Base-by-base conservation (phyloP, 352 stramenopile genomes). In the Pythium diclinum region DNA sequence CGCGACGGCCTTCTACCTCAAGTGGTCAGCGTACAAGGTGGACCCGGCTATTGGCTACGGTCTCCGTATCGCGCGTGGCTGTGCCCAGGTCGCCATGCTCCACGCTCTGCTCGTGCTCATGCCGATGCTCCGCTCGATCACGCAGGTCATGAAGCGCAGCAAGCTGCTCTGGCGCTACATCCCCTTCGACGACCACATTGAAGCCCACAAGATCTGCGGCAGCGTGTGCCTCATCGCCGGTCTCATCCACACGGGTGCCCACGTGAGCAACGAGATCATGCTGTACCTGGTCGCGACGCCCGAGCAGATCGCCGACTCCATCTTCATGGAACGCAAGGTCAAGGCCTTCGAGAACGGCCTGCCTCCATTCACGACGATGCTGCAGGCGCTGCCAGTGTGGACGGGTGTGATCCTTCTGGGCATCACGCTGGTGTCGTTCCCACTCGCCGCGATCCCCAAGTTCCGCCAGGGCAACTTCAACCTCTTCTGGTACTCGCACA, bases 401-500 rank as follows among this genome's bases (percentile, higher is more conserved):
- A 92, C 85, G 0, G 83, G 83, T 30, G 74, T 79, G 14, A 78
- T 94, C 56, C 69, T 94, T n/a, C 34, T 94, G 6, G 14, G 80
- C 1, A 89, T 91, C 62, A 84, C 80, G 2, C 63, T 67, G 47
- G 78, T 94, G 33, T 89, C 83, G 52, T 87, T 92, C 65, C 83
- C 85, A 8, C 57, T 88, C 0, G 78, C 85, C 21, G 81, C 82
- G 32, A 88, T 89, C 61, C 80, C 84, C 38, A 88, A 86, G 64
- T 83, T 91, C 57, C 81, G 81, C 3, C 81, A 90, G 60, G 81
- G 83, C 56, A 77, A 77, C 32, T 94, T 92, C 71, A 91, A 91
- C 65, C 49, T 86, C 14, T 94, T 94, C 58, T 92, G 82, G 83
- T 88, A 83, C 76, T 87, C 79, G 59, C 85, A 94, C 73, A 89